Evolutionary conservation across 2,329 filamentous ascomycete species (phyloP), one percentile per base, ranked within the genome.

Genomic region (Penicillium crustosum): DNA sequence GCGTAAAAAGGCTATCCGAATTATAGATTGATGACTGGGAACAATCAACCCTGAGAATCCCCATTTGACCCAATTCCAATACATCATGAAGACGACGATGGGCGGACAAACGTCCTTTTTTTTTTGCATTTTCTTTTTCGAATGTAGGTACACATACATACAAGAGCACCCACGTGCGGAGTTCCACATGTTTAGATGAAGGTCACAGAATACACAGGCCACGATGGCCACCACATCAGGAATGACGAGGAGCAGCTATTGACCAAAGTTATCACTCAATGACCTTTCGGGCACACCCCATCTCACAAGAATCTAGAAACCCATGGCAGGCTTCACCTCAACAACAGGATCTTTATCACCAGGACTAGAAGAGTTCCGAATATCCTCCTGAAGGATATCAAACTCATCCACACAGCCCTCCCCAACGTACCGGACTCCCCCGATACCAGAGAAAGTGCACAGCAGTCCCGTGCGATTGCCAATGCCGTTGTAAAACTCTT

Each of bases 391-490:
- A 3, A 69, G 59, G 7, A 66, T 53, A 13, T 51, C 38, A 27
- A 67, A 68, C n/a, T 69, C 66, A 4, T 64, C 64, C 6, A 61
- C 45, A 9, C 58, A 63, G 0, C 59, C 60, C 6, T 66, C 62
- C 15, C 66, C 64, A 5, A 70, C 29, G 29, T 62, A 69, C 6
- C 67, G 56, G 2, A 48, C 31, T 6, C 50, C 52, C 2, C 50
- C 23, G 3, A 56, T 2, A 15, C 60, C 55, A 13, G 53, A 41
- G 8, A 57, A 15, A 33, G 51, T 49, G 44, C 53, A 64, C 3
- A 61, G 52, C 3, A 68, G 51, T 7, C 56, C 60, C 2, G 33
- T 35, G 1, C 15, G 29, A 10, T 64, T 53, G 2, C 65, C 54
- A 2, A 51, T n/a, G 3, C 45, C 48, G 2, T 43, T 55, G 36